Evolutionary conservation across 2,329 filamentous ascomycete species (phyloP).

Genomic region (Exophiala calicioides): DNA sequence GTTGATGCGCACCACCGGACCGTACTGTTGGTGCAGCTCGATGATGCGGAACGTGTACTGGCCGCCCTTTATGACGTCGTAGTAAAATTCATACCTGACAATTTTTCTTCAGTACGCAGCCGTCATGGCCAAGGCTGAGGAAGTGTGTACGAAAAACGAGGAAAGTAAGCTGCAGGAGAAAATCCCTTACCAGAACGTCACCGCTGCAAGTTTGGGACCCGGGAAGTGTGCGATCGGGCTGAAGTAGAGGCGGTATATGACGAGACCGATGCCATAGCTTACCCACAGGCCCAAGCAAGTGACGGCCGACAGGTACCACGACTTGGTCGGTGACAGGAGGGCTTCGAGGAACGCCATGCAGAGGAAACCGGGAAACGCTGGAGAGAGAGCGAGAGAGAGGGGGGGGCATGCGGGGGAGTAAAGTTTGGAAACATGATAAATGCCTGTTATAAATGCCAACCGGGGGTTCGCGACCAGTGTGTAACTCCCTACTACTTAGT

Average conservation of each 20-base stretch:
- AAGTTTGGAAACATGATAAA: neutral
- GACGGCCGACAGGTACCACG: conserved; percentile 1
- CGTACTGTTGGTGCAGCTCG: conserved; percentile 39
- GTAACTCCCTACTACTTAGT: too few species aligned
- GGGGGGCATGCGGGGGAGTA: neutral
- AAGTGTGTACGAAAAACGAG: neutral
- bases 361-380: neutral
- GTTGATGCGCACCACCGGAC: conserved; percentile 35
- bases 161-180: neutral
- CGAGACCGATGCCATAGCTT: conserved; percentile 8
- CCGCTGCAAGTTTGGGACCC: conserved; percentile 37
- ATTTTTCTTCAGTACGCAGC: neutral
- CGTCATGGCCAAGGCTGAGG: neutral
- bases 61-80: conserved; percentile 36
- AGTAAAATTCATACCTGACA: conserved; percentile 36
- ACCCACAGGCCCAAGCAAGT: neutral
- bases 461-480: too few species aligned
- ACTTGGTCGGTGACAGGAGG: neutral
- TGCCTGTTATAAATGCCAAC: neutral
- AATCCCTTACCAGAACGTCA: conserved; percentile 27
- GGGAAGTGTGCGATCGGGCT: conserved; percentile 31
- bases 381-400: neutral
- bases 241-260: conserved; percentile 28
- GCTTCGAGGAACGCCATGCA: conserved; percentile 1
- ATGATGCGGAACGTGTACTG: conserved; percentile 38